Evolutionary conservation across 805 yeast species (phyloP).

Genomic region (Nematodospora valgi): DNA sequence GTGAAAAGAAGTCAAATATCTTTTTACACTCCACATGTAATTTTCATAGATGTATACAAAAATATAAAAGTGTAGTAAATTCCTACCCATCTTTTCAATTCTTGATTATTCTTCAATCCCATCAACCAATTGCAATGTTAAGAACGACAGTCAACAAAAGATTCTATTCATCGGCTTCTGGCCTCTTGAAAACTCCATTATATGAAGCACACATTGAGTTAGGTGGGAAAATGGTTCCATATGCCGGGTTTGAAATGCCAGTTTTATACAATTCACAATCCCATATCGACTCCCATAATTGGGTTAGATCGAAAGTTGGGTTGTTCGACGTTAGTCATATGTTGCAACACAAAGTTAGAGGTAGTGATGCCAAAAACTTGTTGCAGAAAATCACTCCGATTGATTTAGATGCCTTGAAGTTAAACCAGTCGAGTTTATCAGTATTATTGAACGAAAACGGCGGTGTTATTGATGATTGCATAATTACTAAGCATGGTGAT

Average conservation of each 20-base stretch:
- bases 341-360: conserved; percentile 83
- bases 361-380: conserved; percentile 63
- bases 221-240: conserved; percentile 91
- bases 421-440: conserved; percentile 67
- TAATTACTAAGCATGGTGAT: conserved; percentile 82
- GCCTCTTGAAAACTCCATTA: conserved; percentile 68
- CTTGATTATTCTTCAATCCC: too few relatives aligned
- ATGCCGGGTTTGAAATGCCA: conserved; percentile 97
- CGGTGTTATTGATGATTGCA: conserved; percentile 92
- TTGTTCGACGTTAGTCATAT: conserved; percentile 96
- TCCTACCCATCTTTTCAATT: too few relatives aligned
- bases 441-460: conserved; percentile 67
- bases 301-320: conserved; percentile 89
- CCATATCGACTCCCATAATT: conserved; percentile 89
- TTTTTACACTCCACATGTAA: conserved; percentile 3
- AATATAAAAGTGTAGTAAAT: too few relatives aligned
- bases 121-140: too few relatives aligned
- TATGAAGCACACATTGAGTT: conserved; percentile 72
- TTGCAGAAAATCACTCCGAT: conserved; percentile 86
- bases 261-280: conserved; percentile 79
- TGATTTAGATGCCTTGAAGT: conserved; percentile 57
- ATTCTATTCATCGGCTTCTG: conserved; percentile 21
- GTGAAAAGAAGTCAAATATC: conserved; percentile 1
- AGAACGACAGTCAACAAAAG: conserved; percentile 13
- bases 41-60: too few relatives aligned